Base-by-base conservation (phyloP, 176 grass and related monocot genomes). In the Zizania latifolia region DNA sequence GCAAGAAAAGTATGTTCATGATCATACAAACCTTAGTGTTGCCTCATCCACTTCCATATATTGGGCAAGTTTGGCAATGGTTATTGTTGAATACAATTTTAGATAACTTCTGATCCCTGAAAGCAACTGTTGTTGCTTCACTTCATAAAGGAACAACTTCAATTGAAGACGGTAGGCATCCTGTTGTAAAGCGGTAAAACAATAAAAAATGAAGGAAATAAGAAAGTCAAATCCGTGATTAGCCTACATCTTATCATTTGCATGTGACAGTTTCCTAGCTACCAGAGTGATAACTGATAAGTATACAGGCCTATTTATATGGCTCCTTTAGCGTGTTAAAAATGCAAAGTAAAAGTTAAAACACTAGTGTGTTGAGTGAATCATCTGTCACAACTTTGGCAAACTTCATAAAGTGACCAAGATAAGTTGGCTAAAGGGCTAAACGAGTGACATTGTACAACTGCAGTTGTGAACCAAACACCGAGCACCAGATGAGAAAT, bases 71-170 rank as follows among this genome's bases (percentile, higher is more conserved):
- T 97, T 97, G 71, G 83, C 51, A 36, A 85, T 88, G 17, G 94
- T 88, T 74, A 93, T 97, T 62, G 94, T 82, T 30, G 94, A 93
- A 79, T 97, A 97, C 28, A 97, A 80, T 65, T 93, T 93, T 10
- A 97, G 81, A 80, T 81, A 97, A 70, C 86, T 89, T 34, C 94
- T 75, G 19, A 97, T 50, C 17, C 94, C 90, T 83, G 83, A 86
- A 86, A 93, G 86, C 74, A 93, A 68, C 75, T 93, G 94, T 23
- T 97, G 94, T 64, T 97, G 94, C 70, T 97, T 97, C 70, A 97
- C 94, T 86, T 97, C 94, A 59, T 87, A 97, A 62, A 97, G 90
- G 82, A 97, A 97, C 81, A 97, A 23, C 71, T 97, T 97, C 73
- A 97, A 71, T 54, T 97, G 94, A 75, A 97, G 88, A 75, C 90